Evolutionary conservation across 164 flowering plant species (phyloP).

Genomic region (Kingdonia uniflora): DNA sequence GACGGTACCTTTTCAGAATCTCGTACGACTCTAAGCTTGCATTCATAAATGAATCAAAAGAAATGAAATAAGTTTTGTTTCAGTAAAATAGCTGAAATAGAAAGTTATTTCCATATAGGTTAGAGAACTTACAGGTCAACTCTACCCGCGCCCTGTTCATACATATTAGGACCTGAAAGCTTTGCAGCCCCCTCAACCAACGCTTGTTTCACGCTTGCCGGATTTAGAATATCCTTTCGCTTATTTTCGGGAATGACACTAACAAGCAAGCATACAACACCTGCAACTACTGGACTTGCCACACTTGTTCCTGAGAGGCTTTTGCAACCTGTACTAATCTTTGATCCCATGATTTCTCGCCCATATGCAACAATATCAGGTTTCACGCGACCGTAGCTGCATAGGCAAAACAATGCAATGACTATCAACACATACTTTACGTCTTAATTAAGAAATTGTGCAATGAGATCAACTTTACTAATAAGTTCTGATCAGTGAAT

Average conservation of each 20-base stretch:
- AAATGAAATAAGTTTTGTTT: background rate
- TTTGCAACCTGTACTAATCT: slow-evolving; percentile 96
- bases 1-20: slow-evolving; percentile 73
- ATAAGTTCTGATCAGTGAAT: too few species aligned
- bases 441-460: too few species aligned
- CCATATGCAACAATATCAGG: slow-evolving; percentile 99
- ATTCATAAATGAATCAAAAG: slow-evolving; percentile 4
- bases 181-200: slow-evolving; percentile 96
- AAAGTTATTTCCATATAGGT: slow-evolving; percentile 1
- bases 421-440: too few species aligned
- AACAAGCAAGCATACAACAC: slow-evolving; percentile 90
- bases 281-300: slow-evolving; percentile 99
- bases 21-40: slow-evolving; percentile 89
- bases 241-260: slow-evolving; percentile 68
- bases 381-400: slow-evolving; percentile 93
- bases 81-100: background rate
- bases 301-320: slow-evolving; percentile 99
- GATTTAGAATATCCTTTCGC: slow-evolving; percentile 64
- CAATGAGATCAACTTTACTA: too few species aligned
- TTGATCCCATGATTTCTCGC: slow-evolving; percentile 93
- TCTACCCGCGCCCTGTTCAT: slow-evolving; percentile 99
- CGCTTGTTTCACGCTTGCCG: slow-evolving; percentile 99
- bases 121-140: slow-evolving; percentile 78
- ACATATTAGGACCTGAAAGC: slow-evolving; percentile 95
- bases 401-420: slow-evolving; percentile 1